Conservation (phyloP, 192 early-diverging fungal genomes). For the Coemansia sp. region DNA sequence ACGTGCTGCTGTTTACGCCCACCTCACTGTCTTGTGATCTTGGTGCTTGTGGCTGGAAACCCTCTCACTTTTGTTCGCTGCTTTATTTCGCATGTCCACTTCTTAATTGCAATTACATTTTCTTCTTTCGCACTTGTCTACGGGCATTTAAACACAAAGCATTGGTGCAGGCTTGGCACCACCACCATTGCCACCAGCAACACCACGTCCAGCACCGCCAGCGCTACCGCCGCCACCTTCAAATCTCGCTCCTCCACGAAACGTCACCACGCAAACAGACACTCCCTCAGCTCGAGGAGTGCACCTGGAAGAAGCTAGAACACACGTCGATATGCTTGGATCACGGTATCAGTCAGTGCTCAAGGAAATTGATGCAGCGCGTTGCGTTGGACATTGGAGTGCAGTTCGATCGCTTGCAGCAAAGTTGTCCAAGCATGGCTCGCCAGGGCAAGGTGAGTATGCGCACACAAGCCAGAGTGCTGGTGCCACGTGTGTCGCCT, state of each 20-base stretch:
- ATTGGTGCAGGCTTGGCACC: not conserved
- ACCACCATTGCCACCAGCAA: not conserved
- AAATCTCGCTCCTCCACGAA: not conserved
- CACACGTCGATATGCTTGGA: slow-evolving; percentile 15
- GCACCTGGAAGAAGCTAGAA: not conserved
- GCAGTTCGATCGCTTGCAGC: slow-evolving; percentile 28
- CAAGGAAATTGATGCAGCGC: slow-evolving; percentile 54
- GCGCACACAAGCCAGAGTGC: not conserved
- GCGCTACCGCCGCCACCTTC: too few relatives aligned
- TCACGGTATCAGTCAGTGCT: slow-evolving; percentile 43
- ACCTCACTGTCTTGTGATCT: slow-evolving; percentile 25
- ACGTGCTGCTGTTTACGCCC: slow-evolving; percentile 52
- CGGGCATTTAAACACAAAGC: not conserved
- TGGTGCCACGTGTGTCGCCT: not conserved
- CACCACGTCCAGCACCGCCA: too few relatives aligned
- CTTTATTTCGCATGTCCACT: not conserved
- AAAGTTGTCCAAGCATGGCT: slow-evolving; percentile 25
- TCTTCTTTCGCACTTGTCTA: not conserved
- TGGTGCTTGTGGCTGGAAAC: not conserved
- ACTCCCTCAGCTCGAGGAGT: not conserved
- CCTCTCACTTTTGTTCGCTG: not conserved
- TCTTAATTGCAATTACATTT: slow-evolving; percentile 1
- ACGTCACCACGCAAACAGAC: not conserved
- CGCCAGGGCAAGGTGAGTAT: slow-evolving; percentile 35
- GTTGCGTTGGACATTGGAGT: slow-evolving; percentile 49